phyloP scores from a whole-genome alignment of 108 stramenopile species.

The Bacterosira constricta region DNA sequence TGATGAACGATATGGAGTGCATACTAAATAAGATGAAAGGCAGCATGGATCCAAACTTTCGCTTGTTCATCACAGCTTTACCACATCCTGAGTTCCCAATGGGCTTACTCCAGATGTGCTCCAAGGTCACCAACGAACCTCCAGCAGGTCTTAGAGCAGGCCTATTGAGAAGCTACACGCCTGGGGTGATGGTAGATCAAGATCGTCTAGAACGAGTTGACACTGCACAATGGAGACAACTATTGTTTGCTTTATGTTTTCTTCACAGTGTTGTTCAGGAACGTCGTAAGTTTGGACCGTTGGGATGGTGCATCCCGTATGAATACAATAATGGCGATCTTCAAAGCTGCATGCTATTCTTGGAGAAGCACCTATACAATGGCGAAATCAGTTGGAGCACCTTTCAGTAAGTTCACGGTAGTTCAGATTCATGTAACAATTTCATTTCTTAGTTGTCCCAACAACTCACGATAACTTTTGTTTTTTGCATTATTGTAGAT shows the following conservation, averaged over 20 bases:
- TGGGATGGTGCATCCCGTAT: slow-evolving; percentile 94
- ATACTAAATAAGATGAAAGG: slow-evolving; percentile 72
- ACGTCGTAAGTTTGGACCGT: slow-evolving; percentile 91
- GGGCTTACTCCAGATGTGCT: slow-evolving; percentile 92
- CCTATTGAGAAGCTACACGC: slow-evolving; percentile 85
- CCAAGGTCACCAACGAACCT: slow-evolving; percentile 93
- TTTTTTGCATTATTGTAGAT: slow-evolving; percentile 18
- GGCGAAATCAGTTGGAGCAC: slow-evolving; percentile 90
- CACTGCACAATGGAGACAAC: slow-evolving; percentile 88
- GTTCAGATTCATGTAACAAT: neutral
- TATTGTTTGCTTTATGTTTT: slow-evolving; percentile 88
- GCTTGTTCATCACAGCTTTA: slow-evolving; percentile 91
- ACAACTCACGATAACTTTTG: too few relatives aligned
- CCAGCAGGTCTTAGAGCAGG: slow-evolving; percentile 90
- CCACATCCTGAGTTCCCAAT: slow-evolving; percentile 88
- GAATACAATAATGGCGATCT: slow-evolving; percentile 93
- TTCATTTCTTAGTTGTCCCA: neutral
- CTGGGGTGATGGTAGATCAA: slow-evolving; percentile 90
- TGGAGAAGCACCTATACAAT: slow-evolving; percentile 93
- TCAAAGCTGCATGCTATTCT: slow-evolving; percentile 87
- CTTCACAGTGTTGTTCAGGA: slow-evolving; percentile 91
- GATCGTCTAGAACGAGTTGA: slow-evolving; percentile 91
- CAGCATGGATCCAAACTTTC: slow-evolving; percentile 82
- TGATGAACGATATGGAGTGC: slow-evolving; percentile 90
- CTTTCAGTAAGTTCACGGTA: slow-evolving; percentile 54